phyloP scores from a whole-genome alignment of 495 filamentous ascomycete genomes.

The Pyrenula aspistea region DNA sequence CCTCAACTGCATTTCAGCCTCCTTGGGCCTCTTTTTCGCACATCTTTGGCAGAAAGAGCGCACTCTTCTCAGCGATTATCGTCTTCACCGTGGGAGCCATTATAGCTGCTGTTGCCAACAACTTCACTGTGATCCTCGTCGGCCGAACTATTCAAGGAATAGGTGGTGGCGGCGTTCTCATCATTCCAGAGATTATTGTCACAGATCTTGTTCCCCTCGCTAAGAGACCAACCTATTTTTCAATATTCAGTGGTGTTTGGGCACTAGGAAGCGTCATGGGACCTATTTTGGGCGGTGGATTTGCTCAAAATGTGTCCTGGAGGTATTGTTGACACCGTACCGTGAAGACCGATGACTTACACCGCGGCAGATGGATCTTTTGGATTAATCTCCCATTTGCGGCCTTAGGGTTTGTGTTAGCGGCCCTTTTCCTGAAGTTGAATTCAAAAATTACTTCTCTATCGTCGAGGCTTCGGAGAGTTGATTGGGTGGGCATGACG shows the following conservation, averaged over 20 bases:
- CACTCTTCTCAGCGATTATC: slow-evolving; percentile 20
- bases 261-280: slow-evolving; percentile 54
- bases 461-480: slow-evolving; percentile 27
- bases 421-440: slow-evolving; percentile 36
- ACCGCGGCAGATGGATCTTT: slow-evolving; percentile 30
- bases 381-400: slow-evolving; percentile 47
- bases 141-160: slow-evolving; percentile 58
- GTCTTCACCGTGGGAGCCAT: slow-evolving; percentile 14
- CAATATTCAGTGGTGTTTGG: slow-evolving; percentile 45
- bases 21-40: slow-evolving; percentile 26
- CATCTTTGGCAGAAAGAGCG: slow-evolving; percentile 22
- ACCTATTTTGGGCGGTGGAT: slow-evolving; percentile 57
- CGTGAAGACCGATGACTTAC: background rate
- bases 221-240: slow-evolving; percentile 33
- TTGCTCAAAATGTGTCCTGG: slow-evolving; percentile 54
- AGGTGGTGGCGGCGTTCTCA: slow-evolving; percentile 60
- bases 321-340: background rate
- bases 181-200: slow-evolving; percentile 53
- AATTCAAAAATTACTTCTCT: slow-evolving; percentile 25
- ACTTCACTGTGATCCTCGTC: slow-evolving; percentile 54
- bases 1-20: slow-evolving; percentile 39
- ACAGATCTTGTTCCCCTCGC: slow-evolving; percentile 49
- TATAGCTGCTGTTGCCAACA: slow-evolving; percentile 28
- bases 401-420: slow-evolving; percentile 29
- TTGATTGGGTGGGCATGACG: slow-evolving; percentile 50